Evolutionary conservation across 345 rosid species (phyloP).

Genomic region (Excoecaria cochinchinensis): DNA sequence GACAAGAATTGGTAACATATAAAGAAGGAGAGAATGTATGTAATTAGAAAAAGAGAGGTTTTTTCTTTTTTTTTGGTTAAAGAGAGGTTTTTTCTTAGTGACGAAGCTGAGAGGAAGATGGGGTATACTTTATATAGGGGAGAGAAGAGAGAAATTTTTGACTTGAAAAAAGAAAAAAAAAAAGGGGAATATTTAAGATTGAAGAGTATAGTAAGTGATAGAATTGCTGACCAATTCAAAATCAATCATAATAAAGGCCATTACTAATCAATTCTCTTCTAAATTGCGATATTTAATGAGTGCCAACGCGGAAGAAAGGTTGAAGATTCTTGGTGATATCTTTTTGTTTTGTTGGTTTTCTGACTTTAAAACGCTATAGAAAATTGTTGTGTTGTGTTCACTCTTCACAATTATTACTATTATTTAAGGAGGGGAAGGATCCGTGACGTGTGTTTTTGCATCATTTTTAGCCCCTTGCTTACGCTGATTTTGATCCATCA

Average conservation of each 20-base stretch:
- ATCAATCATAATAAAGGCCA: background rate
- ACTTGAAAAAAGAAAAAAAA: background rate
- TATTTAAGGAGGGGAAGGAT: too few relatives aligned
- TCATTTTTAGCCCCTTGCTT: too few relatives aligned
- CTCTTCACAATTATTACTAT: too few relatives aligned
- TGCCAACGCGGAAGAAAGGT: conserved; percentile 23
- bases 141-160: conserved; percentile 2
- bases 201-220: background rate
- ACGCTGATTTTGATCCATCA: background rate
- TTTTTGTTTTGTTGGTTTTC: background rate
- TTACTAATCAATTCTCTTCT: background rate
- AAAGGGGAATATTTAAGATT: background rate
- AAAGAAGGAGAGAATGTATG: background rate
- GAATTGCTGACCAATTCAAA: conserved; percentile 45
- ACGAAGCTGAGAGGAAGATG: conserved; percentile 24
- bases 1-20: background rate
- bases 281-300: background rate
- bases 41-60: too few relatives aligned
- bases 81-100: background rate
- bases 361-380: background rate
- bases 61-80: background rate
- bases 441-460: too few relatives aligned
- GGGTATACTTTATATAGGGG: conserved; percentile 18
- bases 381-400: too few relatives aligned
- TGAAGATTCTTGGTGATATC: conserved; percentile 13